Base-by-base conservation (phyloP, 2,329 filamentous ascomycete genomes). In the Pseudocercospora cruenta region DNA sequence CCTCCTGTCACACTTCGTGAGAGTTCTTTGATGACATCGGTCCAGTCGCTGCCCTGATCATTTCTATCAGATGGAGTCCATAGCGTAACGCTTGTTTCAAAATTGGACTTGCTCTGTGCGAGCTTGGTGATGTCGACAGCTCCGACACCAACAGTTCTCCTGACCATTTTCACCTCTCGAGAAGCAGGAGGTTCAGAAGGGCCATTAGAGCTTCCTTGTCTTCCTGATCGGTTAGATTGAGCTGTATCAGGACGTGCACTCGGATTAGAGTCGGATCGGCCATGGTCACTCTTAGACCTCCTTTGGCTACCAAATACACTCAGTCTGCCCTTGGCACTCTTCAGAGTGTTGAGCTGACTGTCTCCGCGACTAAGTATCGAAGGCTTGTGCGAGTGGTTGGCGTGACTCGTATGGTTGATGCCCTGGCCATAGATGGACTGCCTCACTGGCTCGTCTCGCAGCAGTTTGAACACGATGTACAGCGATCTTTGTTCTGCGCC, bases 391-490 rank as follows among this genome's bases (percentile, higher is more conserved):
- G 28, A 16, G n/a, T 55, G 53, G 53, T 26, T 31, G 24, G 26
- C 53, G 26, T 28, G 53, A 19, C 19, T 58, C 60, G 64, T 47
- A 47, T 70, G 69, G 24, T 53, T 64, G 45, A 71, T 63, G 21
- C 66, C 68, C 61, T 71, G 70, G 12, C 70, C 70, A 43, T 70
- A 69, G n/a, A 70, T 57, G 49, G 60, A 60, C 22, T 68, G 65
- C 45, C 75, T 65, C 24, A 77, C 70, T 1, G 80, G 79, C 74
- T 88, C 86, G 58, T 84, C 83, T 2, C 88, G 86, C 58, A 93
- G 85, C 7, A 97, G 87, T 73, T 91, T 93, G 69, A 95, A 90
- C 3, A 97, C 89, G 1, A 99, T 84, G 76, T 91, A 97, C 21
- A 98, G 80, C 3, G 87, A 87, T 57, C 91, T 90, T 8, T 87